These are phyloP conservation scores for Colletotrichum magnum DNA, from an alignment of 2,329 filamentous ascomycete genomes.

Conservation along the genomic window DNA sequence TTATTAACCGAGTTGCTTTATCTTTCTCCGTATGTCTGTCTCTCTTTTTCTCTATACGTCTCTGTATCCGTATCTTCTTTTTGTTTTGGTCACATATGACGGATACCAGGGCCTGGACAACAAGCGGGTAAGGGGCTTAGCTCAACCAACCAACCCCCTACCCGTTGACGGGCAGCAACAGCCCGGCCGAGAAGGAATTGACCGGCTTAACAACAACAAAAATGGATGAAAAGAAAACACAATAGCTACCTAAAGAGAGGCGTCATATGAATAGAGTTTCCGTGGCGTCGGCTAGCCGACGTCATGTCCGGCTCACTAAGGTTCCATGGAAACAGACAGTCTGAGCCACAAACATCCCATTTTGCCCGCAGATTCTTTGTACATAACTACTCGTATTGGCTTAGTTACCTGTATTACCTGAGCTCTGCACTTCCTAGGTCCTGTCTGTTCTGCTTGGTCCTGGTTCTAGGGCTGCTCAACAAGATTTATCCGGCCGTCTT, in stretches of 20 bases:
- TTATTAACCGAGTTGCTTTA: background rate
- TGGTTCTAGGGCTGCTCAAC: constrained; percentile 15
- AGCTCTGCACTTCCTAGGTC: too few relatives aligned
- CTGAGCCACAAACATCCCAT: constrained; percentile 25
- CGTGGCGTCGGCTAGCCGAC: constrained; percentile 33
- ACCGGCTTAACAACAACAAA: background rate
- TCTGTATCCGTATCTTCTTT: too few relatives aligned
- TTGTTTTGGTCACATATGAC: constrained; percentile 9
- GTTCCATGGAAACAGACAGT: constrained; percentile 30
- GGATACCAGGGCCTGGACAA: background rate
- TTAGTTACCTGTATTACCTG: too few relatives aligned
- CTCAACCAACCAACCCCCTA: background rate
- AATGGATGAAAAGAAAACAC: background rate
- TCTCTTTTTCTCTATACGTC: too few relatives aligned
- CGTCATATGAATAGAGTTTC: constrained; percentile 38
- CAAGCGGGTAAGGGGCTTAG: constrained; percentile 16
- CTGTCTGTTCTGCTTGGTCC: background rate
- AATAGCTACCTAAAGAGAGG: background rate
- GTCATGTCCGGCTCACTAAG: constrained; percentile 23
- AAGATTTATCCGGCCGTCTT: constrained; percentile 1
- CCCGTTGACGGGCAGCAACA: background rate
- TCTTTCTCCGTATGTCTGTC: too few relatives aligned
- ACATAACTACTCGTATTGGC: too few relatives aligned
- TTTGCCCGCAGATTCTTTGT: too few relatives aligned
- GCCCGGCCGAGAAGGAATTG: background rate